Base-by-base conservation (phyloP, 768 basidiomycete species). In the Boletales sp. region DNA sequence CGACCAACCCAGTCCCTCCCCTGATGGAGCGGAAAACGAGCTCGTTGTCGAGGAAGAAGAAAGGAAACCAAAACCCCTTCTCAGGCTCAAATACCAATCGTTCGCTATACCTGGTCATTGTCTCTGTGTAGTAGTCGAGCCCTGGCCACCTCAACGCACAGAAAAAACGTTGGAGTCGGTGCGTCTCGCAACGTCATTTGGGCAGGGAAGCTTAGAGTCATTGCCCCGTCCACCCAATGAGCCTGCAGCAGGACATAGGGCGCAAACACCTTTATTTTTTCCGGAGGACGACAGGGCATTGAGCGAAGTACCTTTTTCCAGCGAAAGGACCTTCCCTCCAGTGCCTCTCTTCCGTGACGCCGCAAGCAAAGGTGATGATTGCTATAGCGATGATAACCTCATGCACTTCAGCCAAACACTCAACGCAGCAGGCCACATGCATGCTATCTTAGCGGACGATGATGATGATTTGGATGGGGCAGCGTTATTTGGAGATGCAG, bases 111-210 rank as follows among this genome's bases (percentile, higher is more conserved):
- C 80, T 50, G 84, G 83, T 0, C 79, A 81, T 47, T 90, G 86
- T 64, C 76, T 93, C 15, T 90, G 87, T 61, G 76, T 93, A 33
- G 84, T 93, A 19, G 82, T 91, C 14, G 90, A 93, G 63, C 91
- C 90, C 14, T 90, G 82, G 76, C 84, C 87, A 5, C 69, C 79
- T 13, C 61, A 82, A 34, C 77, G 73, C 33, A 56, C 67, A 5
- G 56, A 60, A 33, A 57, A 70, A 2, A 70, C 65, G 35, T 61
- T 62, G 12, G 65, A 62, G 14, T 69, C 75, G 5, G 55, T 65
- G 13, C 59, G 57, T 17, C 65, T 64, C 47, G 64, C 66, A 17
- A 59, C 67, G 31, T 72, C 44, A 41, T 5, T 38, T 39, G 55
- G 44, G 21, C 37, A 41, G 31, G 48, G 34, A 31, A 43, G 64